Conservation (phyloP, 257 asterid genomes). For the Vinca minor region DNA sequence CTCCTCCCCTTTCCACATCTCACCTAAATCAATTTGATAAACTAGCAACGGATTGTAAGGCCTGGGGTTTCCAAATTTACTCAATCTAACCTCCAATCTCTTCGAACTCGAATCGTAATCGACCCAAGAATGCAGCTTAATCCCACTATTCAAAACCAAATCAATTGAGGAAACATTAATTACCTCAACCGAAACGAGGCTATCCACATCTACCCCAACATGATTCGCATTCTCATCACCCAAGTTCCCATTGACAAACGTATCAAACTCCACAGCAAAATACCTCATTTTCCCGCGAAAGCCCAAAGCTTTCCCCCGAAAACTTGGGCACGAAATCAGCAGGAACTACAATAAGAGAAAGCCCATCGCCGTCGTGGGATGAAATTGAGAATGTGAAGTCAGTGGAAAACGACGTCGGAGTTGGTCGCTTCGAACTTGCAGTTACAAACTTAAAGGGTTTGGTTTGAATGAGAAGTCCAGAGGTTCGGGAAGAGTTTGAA, state of each 20-base stretch:
- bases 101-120: constrained; percentile 77
- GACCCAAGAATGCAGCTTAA: constrained; percentile 63
- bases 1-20: constrained; percentile 53
- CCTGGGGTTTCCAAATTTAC: constrained; percentile 34
- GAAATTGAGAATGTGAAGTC: constrained; percentile 70
- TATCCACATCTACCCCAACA: constrained; percentile 50
- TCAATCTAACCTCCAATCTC: constrained; percentile 57
- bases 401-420: constrained; percentile 53
- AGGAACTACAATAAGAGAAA: constrained; percentile 52
- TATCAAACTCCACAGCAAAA: constrained; percentile 57
- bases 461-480: constrained; percentile 52
- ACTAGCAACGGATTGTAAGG: constrained; percentile 60
- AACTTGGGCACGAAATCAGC: constrained; percentile 26
- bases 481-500: constrained; percentile 39
- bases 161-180: constrained; percentile 44
- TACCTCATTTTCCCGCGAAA: constrained; percentile 32
- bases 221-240: constrained; percentile 53
- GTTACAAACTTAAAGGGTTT: constrained; percentile 41
- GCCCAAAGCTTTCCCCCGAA: constrained; percentile 34
- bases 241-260: constrained; percentile 32
- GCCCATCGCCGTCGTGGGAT: constrained; percentile 48
- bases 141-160: constrained; percentile 56
- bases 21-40: constrained; percentile 50
- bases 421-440: constrained; percentile 14
- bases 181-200: constrained; percentile 42